phyloP scores from a whole-genome alignment of 116 monocot genomes.

The Papilionanthe hybrid region DNA sequence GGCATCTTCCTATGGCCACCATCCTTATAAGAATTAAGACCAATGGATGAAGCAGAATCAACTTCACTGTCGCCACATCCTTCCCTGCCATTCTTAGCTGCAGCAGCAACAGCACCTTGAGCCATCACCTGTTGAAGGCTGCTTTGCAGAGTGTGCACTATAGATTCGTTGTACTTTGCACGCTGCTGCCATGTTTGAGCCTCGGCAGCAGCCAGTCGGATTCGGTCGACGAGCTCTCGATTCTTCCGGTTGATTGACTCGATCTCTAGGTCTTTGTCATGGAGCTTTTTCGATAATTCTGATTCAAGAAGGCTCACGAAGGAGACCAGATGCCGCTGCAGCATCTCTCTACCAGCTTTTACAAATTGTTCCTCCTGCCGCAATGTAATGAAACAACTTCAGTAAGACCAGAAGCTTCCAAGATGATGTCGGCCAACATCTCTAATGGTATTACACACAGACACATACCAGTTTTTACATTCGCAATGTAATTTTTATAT shows the following conservation, averaged over 20 bases:
- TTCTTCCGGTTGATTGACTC: conserved; percentile 56
- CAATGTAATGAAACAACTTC: background rate
- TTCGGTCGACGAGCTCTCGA: conserved; percentile 42
- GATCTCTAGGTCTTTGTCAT: conserved; percentile 52
- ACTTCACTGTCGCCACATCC: conserved; percentile 59
- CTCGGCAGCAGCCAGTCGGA: conserved; percentile 46
- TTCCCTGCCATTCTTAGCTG: conserved; percentile 25
- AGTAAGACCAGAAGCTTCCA: background rate
- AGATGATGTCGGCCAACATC: too few relatives aligned
- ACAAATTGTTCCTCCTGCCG: conserved; percentile 44
- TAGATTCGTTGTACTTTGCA: conserved; percentile 47
- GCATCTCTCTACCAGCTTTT: conserved; percentile 50
- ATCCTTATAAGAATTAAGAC: background rate
- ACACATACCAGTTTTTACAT: too few relatives aligned
- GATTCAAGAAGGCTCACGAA: conserved; percentile 32
- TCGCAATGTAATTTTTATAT: too few relatives aligned
- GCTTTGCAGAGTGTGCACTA: conserved; percentile 39
- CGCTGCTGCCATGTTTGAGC: conserved; percentile 61
- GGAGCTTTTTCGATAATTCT: conserved; percentile 29
- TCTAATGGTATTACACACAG: too few relatives aligned
- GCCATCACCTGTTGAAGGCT: conserved; percentile 48
- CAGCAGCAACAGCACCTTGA: conserved; percentile 14
- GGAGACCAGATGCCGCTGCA: conserved; percentile 38
- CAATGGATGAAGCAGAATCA: conserved; percentile 33
- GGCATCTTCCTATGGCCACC: background rate